A percentile compares a stretch with the other conserved stretches of the same genome.
Conservation (phyloP, 164 flowering plant species). For the Kalanchoe fedtschenkoi region DNA sequence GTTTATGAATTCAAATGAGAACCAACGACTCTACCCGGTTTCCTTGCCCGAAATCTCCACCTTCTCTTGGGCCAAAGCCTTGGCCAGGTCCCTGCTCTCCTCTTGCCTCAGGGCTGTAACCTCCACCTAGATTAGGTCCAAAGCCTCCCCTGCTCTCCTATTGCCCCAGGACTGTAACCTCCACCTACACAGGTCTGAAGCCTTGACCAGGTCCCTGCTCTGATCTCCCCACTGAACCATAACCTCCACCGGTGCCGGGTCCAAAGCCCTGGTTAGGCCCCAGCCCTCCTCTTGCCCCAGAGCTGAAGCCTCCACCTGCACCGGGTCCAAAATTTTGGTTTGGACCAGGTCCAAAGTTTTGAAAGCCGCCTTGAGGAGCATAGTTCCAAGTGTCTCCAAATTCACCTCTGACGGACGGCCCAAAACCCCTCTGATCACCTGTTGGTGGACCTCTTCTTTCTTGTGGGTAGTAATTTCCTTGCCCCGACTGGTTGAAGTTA, state of each 20-base stretch:
- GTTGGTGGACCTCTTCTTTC: conserved; percentile 22
- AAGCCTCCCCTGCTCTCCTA: background rate
- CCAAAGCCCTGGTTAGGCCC: conserved; percentile 10
- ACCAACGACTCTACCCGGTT: background rate
- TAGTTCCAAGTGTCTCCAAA: conserved; percentile 19
- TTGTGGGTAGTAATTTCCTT: conserved; percentile 19
- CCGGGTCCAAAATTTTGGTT: conserved; percentile 6
- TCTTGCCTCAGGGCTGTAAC: background rate
- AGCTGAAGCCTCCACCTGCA: background rate
- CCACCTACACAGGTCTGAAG: background rate
- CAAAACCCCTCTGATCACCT: conserved; percentile 20
- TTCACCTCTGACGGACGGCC: background rate
- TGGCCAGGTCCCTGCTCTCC: background rate
- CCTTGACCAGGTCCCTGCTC: background rate
- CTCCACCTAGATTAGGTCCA: background rate
- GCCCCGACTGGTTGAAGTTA: conserved; percentile 20
- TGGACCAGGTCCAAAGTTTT: conserved; percentile 19
- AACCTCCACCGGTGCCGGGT: background rate
- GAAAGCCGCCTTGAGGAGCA: conserved; percentile 16
- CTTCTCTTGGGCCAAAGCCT: background rate
- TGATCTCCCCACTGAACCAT: conserved; percentile 4
- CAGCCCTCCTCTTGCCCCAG: conserved; percentile 4
- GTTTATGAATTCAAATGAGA: too few relatives aligned
- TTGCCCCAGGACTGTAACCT: background rate
- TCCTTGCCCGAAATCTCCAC: background rate